Evolutionary conservation across 305 asterid species (phyloP).

Genomic region (Vinca major): DNA sequence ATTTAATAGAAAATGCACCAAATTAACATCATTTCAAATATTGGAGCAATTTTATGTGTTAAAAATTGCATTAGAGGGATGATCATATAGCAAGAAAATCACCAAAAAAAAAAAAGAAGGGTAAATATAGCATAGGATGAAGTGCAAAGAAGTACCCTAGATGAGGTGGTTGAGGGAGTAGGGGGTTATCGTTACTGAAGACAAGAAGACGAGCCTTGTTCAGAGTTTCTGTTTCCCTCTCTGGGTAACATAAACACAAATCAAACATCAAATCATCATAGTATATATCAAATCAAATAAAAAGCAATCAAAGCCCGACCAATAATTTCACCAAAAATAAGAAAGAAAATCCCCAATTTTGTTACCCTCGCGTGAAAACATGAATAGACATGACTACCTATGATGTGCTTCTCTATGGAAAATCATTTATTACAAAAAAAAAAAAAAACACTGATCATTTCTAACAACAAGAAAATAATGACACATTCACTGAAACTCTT

Average conservation of each 20-base stretch:
- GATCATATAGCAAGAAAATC: too few relatives aligned
- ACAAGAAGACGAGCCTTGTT: conserved; percentile 86
- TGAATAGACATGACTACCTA: conserved; percentile 31
- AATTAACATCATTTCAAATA: too few relatives aligned
- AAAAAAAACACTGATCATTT: neutral
- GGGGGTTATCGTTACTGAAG: conserved; percentile 43
- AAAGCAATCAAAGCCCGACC: conserved; percentile 4
- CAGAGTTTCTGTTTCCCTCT: conserved; percentile 88
- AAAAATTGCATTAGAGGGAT: too few relatives aligned
- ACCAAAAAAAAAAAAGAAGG: too few relatives aligned
- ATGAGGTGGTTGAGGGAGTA: conserved; percentile 44
- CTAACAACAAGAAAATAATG: too few relatives aligned
- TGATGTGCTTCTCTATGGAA: neutral
- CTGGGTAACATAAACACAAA: conserved; percentile 22
- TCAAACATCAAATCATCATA: conserved; percentile 9
- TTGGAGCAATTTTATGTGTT: too few relatives aligned
- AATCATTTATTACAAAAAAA: too few relatives aligned
- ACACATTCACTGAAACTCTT: too few relatives aligned
- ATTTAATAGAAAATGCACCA: too few relatives aligned
- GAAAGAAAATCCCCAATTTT: conserved; percentile 2
- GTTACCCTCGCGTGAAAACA: conserved; percentile 16
- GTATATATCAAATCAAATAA: too few relatives aligned
- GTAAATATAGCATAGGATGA: too few relatives aligned
- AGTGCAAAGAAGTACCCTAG: conserved; percentile 26
- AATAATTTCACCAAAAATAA: conserved; percentile 13